phyloP scores from a whole-genome alignment of 352 stramenopile genomes.

The Phytophthora europaea region DNA sequence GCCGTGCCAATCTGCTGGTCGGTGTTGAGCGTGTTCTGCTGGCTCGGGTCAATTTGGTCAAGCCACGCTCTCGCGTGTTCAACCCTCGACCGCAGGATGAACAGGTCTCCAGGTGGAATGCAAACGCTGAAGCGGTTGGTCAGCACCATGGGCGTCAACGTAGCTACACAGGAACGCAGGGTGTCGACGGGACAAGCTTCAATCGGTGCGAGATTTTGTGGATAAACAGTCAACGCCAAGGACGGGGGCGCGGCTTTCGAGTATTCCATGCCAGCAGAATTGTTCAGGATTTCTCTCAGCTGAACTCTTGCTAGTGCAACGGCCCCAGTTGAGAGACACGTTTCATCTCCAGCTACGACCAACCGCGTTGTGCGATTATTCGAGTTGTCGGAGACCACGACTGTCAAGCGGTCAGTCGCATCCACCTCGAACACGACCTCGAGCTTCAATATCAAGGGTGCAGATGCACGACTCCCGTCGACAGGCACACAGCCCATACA shows the following conservation, averaged over 20 bases:
- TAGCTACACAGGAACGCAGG: constrained; percentile 19
- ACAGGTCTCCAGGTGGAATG: constrained; percentile 33
- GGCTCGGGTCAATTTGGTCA: constrained; percentile 16
- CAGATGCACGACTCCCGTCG: constrained; percentile 33
- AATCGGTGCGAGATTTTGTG: background rate
- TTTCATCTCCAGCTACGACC: constrained; percentile 37
- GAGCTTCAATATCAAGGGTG: constrained; percentile 43
- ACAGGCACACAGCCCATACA: constrained; percentile 36
- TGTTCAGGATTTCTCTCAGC: constrained; percentile 6
- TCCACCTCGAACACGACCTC: constrained; percentile 46
- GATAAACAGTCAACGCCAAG: background rate
- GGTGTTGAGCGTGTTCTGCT: background rate
- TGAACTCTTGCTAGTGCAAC: constrained; percentile 33
- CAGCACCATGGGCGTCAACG: constrained; percentile 27
- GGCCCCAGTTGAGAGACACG: constrained; percentile 32
- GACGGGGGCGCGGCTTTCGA: background rate
- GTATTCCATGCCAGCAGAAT: background rate
- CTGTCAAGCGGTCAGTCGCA: constrained; percentile 20
- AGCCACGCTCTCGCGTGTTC: constrained; percentile 32
- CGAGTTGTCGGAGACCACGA: constrained; percentile 37
- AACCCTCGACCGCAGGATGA: constrained; percentile 23
- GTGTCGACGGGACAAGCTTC: constrained; percentile 14
- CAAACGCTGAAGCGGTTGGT: constrained; percentile 31
- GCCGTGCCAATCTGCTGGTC: constrained; percentile 11
- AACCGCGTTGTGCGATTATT: constrained; percentile 30